Base-by-base conservation (phyloP, 768 basidiomycete species). In the Paxillus ammoniavirescens region DNA sequence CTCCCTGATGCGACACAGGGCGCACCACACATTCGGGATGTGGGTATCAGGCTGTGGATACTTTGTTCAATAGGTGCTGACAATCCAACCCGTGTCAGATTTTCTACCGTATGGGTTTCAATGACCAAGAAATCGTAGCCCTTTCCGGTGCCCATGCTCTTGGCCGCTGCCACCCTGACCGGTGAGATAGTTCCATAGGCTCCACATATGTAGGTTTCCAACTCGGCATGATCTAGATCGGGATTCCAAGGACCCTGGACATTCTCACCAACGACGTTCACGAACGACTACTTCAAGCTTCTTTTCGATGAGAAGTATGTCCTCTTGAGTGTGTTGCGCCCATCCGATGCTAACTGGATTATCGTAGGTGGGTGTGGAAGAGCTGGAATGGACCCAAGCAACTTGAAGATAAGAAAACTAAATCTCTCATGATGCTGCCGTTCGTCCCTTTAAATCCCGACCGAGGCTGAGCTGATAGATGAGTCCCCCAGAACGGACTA, bases 81-180 rank as follows among this genome's bases (percentile, higher is more conserved):
- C 4, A 8, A 35, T 10, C 33, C 8, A 30, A 13, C 55, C 21
- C 10, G 8, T 36, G 15, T 42, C 10, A 79, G 77, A 82, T 87
- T 70, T 89, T 87, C 74, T 80, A 86, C 71, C 81, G 86, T 51
- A 87, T 88, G 87, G 87, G 86, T 49, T 95, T 98, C 79, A 89
- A 93, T 67, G 96, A 99, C 73, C 92, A 91, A 72, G 96, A 98
- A 75, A 98, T 98, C 47, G 95, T 97, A 55, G 92, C 93, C 51
- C 89, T 98, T 60, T 83, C 83, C 21, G 96, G 96, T 57, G 94
- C 92, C 36, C 96, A 99, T 66, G 94, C 93, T 54, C 84, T 99
- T 42, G 96, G 97, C 21, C 91, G 96, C 67, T 96, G 93, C 80
- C 96, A 99, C 77, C 53, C 77, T 53, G 81, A 91, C 72, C 83